Evolutionary conservation across 106 monocot genomes (phyloP).

Genomic region (Xerophyta viscosa): DNA sequence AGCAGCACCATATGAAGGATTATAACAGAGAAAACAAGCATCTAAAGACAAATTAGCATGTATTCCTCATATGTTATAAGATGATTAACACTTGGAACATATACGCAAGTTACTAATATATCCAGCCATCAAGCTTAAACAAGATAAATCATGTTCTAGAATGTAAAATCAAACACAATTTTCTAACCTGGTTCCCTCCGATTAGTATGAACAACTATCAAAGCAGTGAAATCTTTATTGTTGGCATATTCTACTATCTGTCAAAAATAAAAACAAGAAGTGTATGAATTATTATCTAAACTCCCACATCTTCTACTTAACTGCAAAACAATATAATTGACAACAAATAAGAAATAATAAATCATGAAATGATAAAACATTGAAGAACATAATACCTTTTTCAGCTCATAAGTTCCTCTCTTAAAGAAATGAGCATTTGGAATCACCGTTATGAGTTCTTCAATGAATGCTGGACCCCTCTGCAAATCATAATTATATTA

Average conservation of each 20-base stretch:
- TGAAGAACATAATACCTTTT: conserved; percentile 42
- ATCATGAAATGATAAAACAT: neutral
- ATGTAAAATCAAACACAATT: neutral
- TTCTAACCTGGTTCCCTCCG: conserved; percentile 74
- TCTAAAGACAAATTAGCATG: too few relatives aligned
- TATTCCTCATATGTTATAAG: too few relatives aligned
- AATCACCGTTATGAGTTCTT: conserved; percentile 65
- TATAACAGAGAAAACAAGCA: too few relatives aligned
- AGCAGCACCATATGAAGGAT: neutral
- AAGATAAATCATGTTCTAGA: too few relatives aligned
- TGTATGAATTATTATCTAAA: too few relatives aligned
- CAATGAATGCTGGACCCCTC: conserved; percentile 94
- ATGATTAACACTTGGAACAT: too few relatives aligned
- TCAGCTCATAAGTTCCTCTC: conserved; percentile 91
- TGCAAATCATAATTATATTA: too few relatives aligned
- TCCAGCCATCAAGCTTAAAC: too few relatives aligned
- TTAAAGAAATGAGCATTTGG: conserved; percentile 83
- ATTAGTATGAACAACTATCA: conserved; percentile 81
- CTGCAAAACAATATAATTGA: too few relatives aligned
- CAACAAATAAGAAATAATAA: neutral
- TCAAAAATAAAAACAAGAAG: conserved; percentile 10
- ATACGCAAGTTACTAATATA: too few relatives aligned
- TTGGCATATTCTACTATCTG: conserved; percentile 90
- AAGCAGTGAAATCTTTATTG: conserved; percentile 74
- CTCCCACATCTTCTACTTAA: too few relatives aligned